Evolutionary conservation across 2,329 filamentous ascomycete genomes (phyloP), one percentile per base, ranked within the genome.

Genomic region (Esteya vermicola): DNA sequence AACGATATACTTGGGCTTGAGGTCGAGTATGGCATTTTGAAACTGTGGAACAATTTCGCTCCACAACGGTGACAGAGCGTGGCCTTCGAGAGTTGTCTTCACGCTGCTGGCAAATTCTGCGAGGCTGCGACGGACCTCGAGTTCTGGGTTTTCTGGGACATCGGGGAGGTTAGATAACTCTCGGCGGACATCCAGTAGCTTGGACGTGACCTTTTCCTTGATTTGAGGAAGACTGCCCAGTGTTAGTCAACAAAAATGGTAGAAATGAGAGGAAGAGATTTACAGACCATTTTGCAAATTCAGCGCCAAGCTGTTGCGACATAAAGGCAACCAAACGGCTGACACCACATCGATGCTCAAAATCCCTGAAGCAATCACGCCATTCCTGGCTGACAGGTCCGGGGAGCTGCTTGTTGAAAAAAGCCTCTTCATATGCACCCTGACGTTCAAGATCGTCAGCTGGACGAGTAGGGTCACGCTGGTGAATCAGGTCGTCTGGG

Each of bases 81-180:
- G 68, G 62, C 43, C 44, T 12, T 45, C 42, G 6, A 83, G 57
- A 1, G 75, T 61, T 0, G 61, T 58, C 5, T 68, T 62, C 1
- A 85, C 63, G 0, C 62, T 52, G 0, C 63, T 58, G 0, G 71
- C 67, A 44, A 89, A 78, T 0, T 60, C 60, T 12, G 64, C 61
- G 0, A 89, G 54, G 10, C 74, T 71, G 2, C 68, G 67, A 18
- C 68, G 68, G 0, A 93, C 67, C 9, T 77, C 72, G 0, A 77
- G 62, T n/a, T 77, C 69, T 0, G 85, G 71, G 33, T 85, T 83
- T 0, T 63, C 57, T 0, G 81, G 79, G 0, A 83, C 69, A 28
- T 84, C 78, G 0, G 82, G 82, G 0, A 88, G 66, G 0, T 57
- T 59, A 0, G 54, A 47, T 0, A 93, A 64, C 41, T 80, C 60